Conservation (phyloP, 805 yeast genomes). For the Torulaspora gathmanii region DNA sequence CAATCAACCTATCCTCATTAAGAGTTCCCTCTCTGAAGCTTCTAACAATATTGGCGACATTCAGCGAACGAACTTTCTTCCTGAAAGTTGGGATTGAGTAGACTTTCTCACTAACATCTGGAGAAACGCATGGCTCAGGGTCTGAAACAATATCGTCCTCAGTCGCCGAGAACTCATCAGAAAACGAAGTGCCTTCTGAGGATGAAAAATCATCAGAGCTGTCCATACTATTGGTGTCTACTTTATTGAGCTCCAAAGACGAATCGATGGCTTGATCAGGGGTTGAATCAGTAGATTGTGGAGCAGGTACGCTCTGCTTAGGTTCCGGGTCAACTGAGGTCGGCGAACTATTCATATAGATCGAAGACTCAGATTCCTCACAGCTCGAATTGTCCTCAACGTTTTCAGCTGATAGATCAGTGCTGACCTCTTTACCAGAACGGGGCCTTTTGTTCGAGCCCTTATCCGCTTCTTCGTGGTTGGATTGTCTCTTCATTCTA, state of each 20-base stretch:
- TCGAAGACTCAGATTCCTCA: slow-evolving; percentile 9
- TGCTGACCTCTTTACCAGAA: slow-evolving; percentile 1
- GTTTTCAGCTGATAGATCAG: slow-evolving; percentile 6
- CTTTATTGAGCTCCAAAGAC: not conserved
- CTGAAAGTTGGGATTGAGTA: slow-evolving; percentile 44
- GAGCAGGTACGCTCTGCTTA: not conserved
- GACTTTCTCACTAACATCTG: slow-evolving; percentile 12
- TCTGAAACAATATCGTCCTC: not conserved
- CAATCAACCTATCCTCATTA: slow-evolving; percentile 14
- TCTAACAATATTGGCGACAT: slow-evolving; percentile 18
- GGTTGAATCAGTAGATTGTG: not conserved
- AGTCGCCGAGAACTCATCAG: not conserved
- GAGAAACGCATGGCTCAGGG: not conserved
- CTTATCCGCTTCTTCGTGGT: not conserved
- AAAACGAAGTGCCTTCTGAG: not conserved
- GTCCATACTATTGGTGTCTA: not conserved
- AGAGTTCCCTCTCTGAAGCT: slow-evolving; percentile 19
- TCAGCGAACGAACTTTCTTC: slow-evolving; percentile 10
- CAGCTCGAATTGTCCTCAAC: not conserved
- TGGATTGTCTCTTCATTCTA: slow-evolving; percentile 3
- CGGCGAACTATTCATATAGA: slow-evolving; percentile 8
- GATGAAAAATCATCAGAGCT: not conserved
- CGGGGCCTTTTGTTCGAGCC: slow-evolving; percentile 2
- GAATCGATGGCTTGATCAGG: not conserved
- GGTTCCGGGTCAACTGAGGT: not conserved